Percentiles rank a stretch among this genome's conserved stretches.
phyloP scores from a whole-genome alignment of 495 filamentous ascomycete species.

The Penicillium crystallinum region DNA sequence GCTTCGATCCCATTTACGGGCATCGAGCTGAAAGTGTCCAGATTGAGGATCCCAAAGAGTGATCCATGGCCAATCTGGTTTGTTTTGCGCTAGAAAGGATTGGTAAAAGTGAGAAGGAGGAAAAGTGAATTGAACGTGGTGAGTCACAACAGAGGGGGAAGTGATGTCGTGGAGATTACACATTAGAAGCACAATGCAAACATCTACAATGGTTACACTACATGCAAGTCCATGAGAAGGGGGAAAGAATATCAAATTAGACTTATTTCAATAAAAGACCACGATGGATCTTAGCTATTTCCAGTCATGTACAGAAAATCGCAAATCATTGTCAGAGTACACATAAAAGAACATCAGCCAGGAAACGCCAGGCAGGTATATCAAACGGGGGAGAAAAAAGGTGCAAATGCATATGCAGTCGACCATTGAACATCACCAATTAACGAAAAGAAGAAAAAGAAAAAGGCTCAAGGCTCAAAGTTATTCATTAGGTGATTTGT shows the following conservation, averaged over 20 bases:
- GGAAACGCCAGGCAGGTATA: conserved; percentile 2
- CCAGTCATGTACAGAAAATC: conserved; percentile 13
- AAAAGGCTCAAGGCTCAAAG: conserved; percentile 1
- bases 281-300: not conserved
- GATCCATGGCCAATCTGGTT: too few relatives aligned
- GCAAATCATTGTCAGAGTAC: not conserved
- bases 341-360: not conserved
- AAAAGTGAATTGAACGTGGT: too few relatives aligned
- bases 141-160: too few relatives aligned
- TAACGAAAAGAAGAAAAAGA: not conserved
- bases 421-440: not conserved
- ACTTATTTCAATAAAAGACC: not conserved
- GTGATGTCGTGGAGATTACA: too few relatives aligned
- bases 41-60: too few relatives aligned
- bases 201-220: too few relatives aligned
- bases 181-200: too few relatives aligned
- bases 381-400: not conserved
- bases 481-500: conserved; percentile 10
- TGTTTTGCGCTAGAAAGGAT: too few relatives aligned
- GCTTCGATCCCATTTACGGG: conserved; percentile 23
- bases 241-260: not conserved
- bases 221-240: too few relatives aligned
- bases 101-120: too few relatives aligned
- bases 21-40: not conserved
- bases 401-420: not conserved